Percentiles rank a stretch among this genome's conserved stretches.
Evolutionary conservation across 1,139 yeast genomes (phyloP).

Genomic region (Suhomyces choctaworum): DNA sequence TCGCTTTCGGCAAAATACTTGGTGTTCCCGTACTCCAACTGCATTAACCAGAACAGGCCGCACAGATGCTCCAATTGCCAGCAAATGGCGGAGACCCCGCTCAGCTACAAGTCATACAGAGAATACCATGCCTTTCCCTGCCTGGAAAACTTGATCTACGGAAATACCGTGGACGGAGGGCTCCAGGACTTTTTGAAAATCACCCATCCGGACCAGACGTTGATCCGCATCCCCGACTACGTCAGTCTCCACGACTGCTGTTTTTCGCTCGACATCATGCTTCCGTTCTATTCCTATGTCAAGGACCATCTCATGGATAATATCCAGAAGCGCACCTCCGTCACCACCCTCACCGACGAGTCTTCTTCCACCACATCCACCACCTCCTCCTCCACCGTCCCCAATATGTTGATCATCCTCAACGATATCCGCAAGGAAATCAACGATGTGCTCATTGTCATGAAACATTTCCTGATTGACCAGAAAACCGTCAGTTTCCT

Average conservation of each 20-base stretch:
- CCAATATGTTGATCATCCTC: constrained; percentile 30
- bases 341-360: too few relatives aligned
- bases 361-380: too few relatives aligned
- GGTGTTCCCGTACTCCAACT: constrained; percentile 40
- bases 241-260: constrained; percentile 42
- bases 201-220: constrained; percentile 25
- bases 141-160: constrained; percentile 30
- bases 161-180: constrained; percentile 42
- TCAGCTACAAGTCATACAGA: constrained; percentile 13
- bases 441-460: constrained; percentile 39
- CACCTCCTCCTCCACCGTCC: constrained; percentile 9
- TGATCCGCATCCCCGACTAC: constrained; percentile 31
- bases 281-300: constrained; percentile 36
- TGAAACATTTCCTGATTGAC: constrained; percentile 32
- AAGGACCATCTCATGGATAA: constrained; percentile 18
- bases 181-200: constrained; percentile 39
- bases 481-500: constrained; percentile 30
- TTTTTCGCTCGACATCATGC: constrained; percentile 34
- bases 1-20: constrained; percentile 25
- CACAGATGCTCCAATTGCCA: constrained; percentile 28
- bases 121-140: constrained; percentile 23
- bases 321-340: constrained; percentile 1
- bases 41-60: constrained; percentile 27
- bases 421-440: constrained; percentile 32
- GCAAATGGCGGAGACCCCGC: constrained; percentile 4